These are phyloP conservation scores for Silene latifolia DNA, from an alignment of 148 eudicot genomes.

Conservation along the genomic window DNA sequence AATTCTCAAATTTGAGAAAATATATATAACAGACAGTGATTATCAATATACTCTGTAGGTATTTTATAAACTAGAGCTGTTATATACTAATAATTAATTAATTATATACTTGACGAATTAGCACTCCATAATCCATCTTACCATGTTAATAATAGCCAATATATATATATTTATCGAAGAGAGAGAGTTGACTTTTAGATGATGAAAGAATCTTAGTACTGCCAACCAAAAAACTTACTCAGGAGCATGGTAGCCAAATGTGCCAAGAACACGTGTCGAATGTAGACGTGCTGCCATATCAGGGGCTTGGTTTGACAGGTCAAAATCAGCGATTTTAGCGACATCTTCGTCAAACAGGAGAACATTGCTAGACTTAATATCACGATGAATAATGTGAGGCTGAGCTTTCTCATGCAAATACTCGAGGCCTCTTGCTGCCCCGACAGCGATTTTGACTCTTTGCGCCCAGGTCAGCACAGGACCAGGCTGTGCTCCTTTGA, in stretches of 20 bases:
- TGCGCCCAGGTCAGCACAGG: conserved; percentile 77
- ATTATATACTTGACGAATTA: too few species aligned
- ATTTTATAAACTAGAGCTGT: too few species aligned
- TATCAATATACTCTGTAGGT: too few species aligned
- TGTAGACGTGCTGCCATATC: conserved; percentile 77
- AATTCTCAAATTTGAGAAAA: too few species aligned
- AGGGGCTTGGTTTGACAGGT: conserved; percentile 78
- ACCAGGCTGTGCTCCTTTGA: conserved; percentile 73
- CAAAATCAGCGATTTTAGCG: conserved; percentile 81
- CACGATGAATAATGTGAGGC: conserved; percentile 76
- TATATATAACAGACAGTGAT: too few species aligned
- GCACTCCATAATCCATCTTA: background rate
- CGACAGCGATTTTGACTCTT: conserved; percentile 77
- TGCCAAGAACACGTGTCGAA: conserved; percentile 74
- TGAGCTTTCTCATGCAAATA: conserved; percentile 73
- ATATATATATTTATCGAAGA: background rate
- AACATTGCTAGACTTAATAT: conserved; percentile 79
- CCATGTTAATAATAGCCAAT: background rate
- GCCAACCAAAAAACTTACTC: conserved; percentile 43
- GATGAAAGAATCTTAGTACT: background rate
- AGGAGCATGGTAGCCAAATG: conserved; percentile 81
- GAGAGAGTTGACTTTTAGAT: background rate
- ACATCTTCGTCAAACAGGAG: conserved; percentile 69
- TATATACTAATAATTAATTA: too few species aligned
- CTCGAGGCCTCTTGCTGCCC: conserved; percentile 83